Base-by-base conservation (phyloP, 805 yeast genomes). In the Sugiyamaella qingdaonensis region DNA sequence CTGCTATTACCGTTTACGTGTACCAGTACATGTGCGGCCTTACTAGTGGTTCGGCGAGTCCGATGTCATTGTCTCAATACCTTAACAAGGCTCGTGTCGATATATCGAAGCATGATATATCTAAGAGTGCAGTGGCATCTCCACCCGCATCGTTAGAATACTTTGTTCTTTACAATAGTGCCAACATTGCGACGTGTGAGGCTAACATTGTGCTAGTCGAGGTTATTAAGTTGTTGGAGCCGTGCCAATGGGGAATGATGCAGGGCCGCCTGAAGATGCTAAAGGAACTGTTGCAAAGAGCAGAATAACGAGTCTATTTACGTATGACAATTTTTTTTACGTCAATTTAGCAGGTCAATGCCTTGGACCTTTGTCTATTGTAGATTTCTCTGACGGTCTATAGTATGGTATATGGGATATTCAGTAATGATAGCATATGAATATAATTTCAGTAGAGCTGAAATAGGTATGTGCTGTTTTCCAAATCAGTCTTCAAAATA, bases 1-100 rank as follows among this genome's bases (percentile, higher is more conserved):
- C 61, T 3, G 45, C 60, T 10, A 33, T 58, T 14, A 50, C 55
- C 11, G 60, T 59, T 14, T 59, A 62, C 60, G 43, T 49, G 2
- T 59, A 49, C 39, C 56, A 57, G 24, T 55, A 49, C 32, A 36
- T 59, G 36, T 16, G 46, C 32, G 41, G 33, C 35, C 31, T 37
- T 8, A 19, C 34, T 10, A 18, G 27, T 10, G 42, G 14, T 16
- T 9, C 27, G 4, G 43, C 19, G n/a, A n/a, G n/a, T 4, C 27
- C 44, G 32, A 32, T 34, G 11, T 18, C 44, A 11, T 16, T 47
- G 16, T 48, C 46, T 4, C 51, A 45, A n/a, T 54, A 51, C 35
- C 52, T 53, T 11, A 55, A 53, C 18, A 36, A 51, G 18, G 39
- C 50, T 27, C 49, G 59, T 21, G 56, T 52, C 8, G 34, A 35